Conservation (phyloP, 495 filamentous ascomycete genomes). For the Talaromyces trachyspermus region DNA sequence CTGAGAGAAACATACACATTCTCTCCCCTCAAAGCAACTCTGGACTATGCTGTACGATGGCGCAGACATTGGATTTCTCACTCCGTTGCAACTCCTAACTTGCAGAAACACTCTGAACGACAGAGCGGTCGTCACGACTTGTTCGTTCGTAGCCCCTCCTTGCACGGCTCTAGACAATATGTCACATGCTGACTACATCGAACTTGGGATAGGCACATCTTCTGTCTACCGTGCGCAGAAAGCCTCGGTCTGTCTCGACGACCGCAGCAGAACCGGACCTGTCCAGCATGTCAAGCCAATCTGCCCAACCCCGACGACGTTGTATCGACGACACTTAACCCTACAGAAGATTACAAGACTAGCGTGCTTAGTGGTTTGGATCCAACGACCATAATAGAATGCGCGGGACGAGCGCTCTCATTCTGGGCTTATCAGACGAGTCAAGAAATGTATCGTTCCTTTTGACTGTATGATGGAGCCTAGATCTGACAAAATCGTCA, state of each 20-base stretch:
- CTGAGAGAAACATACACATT: too few species aligned
- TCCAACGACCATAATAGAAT: constrained; percentile 84
- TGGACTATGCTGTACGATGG: too few species aligned
- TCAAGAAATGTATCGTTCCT: constrained; percentile 67
- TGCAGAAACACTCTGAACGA: constrained; percentile 68
- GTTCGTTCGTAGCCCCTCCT: constrained; percentile 56
- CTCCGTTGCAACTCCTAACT: constrained; percentile 78
- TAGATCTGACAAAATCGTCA: constrained; percentile 11
- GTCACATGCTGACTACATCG: too few species aligned
- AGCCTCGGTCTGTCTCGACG: constrained; percentile 56
- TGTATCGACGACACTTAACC: constrained; percentile 67
- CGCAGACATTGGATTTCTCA: constrained; percentile 51
- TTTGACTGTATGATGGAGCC: not conserved
- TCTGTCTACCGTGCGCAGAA: constrained; percentile 72
- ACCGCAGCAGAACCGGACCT: constrained; percentile 48
- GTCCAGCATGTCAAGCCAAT: constrained; percentile 73
- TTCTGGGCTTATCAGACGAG: constrained; percentile 92
- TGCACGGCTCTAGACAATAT: too few species aligned
- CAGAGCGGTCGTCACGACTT: constrained; percentile 82
- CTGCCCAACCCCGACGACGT: constrained; percentile 72
- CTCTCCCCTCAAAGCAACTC: too few species aligned
- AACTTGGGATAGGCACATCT: constrained; percentile 61
- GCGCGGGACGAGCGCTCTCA: constrained; percentile 69
- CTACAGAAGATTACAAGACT: constrained; percentile 90
- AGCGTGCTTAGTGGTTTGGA: constrained; percentile 79